These are phyloP conservation scores for Micractinium conductrix DNA, from an alignment of 139 green algal species.

Conservation along the genomic window DNA sequence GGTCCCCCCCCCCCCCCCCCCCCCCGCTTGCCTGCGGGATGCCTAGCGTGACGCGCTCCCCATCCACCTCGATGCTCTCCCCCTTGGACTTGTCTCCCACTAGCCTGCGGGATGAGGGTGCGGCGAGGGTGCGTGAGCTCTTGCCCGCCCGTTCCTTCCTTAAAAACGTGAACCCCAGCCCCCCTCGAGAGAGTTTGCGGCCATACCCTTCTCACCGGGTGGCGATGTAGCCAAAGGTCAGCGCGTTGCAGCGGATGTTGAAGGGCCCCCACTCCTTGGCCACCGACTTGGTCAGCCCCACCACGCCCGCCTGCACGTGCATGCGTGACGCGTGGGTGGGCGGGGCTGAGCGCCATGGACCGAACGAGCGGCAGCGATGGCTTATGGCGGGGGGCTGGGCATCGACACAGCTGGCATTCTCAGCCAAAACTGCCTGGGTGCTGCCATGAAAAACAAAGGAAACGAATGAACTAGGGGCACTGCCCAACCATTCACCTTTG, in stretches of 20 bases:
- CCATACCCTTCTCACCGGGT: constrained; percentile 1
- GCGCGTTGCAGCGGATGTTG: constrained; percentile 83
- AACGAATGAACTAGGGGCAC: no score
- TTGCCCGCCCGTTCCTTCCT: background rate
- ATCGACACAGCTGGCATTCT: no score
- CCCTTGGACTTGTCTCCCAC: constrained; percentile 67
- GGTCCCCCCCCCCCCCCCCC: no score
- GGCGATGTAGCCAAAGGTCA: constrained; percentile 46
- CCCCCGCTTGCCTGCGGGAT: constrained; percentile 59
- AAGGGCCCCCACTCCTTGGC: constrained; percentile 86
- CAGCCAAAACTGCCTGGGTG: no score
- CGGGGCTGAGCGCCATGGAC: no score
- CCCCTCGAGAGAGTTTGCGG: background rate
- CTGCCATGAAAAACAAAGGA: no score
- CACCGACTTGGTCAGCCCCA: constrained; percentile 82
- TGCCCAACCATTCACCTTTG: no score
- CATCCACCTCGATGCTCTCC: constrained; percentile 62
- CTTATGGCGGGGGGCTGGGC: no score
- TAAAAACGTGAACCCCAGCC: background rate
- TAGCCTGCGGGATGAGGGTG: constrained; percentile 38
- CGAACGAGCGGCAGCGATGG: no score
- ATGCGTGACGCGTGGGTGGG: no score
- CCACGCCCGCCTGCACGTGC: no score
- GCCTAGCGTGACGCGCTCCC: constrained; percentile 71
- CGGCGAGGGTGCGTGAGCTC: background rate